Evolutionary conservation across 169 alveolate genomes (phyloP).

Genomic region (Hammondia hammondi): DNA sequence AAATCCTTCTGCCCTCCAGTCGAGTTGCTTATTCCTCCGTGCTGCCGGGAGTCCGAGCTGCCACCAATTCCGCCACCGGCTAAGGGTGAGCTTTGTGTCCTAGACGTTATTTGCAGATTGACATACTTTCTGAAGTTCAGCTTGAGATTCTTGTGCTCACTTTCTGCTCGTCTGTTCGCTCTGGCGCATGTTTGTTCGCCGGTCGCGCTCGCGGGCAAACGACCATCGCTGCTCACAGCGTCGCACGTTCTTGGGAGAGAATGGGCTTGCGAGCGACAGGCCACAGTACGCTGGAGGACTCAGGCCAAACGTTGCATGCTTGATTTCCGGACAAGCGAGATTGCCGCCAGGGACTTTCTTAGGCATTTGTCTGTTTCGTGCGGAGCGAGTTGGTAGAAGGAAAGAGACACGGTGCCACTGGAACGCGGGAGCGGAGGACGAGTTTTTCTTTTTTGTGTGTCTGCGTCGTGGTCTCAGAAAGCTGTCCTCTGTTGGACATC

Average conservation of each 20-base stretch:
- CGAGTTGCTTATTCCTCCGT: conserved; percentile 15
- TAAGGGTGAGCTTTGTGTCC: neutral
- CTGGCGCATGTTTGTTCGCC: too few relatives aligned
- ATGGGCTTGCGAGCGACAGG: neutral
- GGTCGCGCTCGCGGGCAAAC: neutral
- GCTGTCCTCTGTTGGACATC: conserved; percentile 23
- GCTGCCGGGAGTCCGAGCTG: conserved; percentile 3
- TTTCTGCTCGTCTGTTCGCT: too few relatives aligned
- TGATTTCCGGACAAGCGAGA: neutral
- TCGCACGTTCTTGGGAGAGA: neutral
- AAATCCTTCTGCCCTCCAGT: conserved; percentile 10
- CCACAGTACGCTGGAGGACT: neutral
- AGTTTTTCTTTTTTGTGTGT: too few relatives aligned
- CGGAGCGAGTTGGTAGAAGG: too few relatives aligned
- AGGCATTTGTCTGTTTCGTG: too few relatives aligned
- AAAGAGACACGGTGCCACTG: too few relatives aligned
- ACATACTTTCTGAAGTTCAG: neutral
- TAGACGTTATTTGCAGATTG: neutral
- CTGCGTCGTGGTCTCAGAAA: neutral
- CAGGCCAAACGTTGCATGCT: neutral
- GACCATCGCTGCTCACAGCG: neutral
- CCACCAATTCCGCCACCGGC: conserved; percentile 19
- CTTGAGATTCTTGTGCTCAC: too few relatives aligned
- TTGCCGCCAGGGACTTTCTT: too few relatives aligned
- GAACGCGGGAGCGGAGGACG: too few relatives aligned